These are phyloP conservation scores for Lasiosphaeria ovina DNA, from an alignment of 495 filamentous ascomycete genomes.

Conservation along the genomic window DNA sequence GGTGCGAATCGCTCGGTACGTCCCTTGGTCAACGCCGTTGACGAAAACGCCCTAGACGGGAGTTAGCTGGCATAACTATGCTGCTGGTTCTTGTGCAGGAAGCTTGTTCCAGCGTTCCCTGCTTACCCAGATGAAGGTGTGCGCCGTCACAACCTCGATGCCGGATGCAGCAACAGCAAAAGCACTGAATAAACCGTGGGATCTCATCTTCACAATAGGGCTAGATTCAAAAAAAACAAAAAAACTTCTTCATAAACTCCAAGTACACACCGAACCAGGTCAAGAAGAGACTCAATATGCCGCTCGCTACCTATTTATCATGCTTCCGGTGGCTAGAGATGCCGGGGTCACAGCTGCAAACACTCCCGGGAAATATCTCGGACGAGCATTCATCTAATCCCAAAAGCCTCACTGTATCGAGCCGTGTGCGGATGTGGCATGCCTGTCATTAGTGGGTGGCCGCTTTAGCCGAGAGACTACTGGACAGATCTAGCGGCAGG, in stretches of 20 bases:
- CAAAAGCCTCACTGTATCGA: background rate
- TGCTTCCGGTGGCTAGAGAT: background rate
- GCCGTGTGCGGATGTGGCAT: background rate
- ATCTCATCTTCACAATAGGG: conserved; percentile 12
- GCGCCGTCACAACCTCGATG: conserved; percentile 17
- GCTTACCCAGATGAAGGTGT: conserved; percentile 31
- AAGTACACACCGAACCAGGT: conserved; percentile 8
- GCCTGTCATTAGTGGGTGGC: background rate
- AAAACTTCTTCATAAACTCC: background rate
- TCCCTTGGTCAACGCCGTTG: conserved; percentile 46
- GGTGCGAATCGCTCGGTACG: conserved; percentile 37
- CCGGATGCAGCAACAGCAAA: conserved; percentile 12
- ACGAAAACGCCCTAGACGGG: conserved; percentile 36
- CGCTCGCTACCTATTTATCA: conserved; percentile 4
- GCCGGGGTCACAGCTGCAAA: too few relatives aligned
- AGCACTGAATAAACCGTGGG: conserved; percentile 2
- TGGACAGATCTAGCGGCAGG: too few relatives aligned
- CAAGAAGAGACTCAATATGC: conserved; percentile 8
- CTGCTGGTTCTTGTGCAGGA: background rate
- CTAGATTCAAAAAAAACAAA: background rate
- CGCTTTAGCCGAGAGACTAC: background rate
- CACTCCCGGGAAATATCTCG: too few relatives aligned
- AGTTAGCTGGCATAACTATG: conserved; percentile 2
- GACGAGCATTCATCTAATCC: too few relatives aligned
- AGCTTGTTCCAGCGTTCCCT: background rate